These are phyloP conservation scores for Monilinia laxa DNA, from an alignment of 2,329 filamentous ascomycete species.

Conservation along the genomic window DNA sequence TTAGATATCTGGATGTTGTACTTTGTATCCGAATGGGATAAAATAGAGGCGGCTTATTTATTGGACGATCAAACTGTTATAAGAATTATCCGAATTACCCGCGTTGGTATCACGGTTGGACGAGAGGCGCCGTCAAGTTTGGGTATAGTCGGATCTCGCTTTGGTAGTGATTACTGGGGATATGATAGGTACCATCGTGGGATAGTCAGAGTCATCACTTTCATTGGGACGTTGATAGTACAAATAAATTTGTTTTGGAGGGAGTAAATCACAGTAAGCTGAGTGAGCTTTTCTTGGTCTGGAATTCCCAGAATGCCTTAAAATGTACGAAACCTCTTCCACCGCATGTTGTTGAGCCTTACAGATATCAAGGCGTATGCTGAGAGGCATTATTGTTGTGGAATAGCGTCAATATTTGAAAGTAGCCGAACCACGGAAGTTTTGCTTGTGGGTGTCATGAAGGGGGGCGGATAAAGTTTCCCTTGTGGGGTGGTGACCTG, in stretches of 20 bases:
- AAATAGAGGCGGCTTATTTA: no score
- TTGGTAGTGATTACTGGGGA: not conserved
- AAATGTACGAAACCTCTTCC: not conserved
- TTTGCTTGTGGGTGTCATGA: conserved; percentile 2
- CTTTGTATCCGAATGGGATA: not conserved
- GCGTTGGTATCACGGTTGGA: not conserved
- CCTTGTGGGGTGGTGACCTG: not conserved
- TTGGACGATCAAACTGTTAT: not conserved
- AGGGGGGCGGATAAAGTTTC: not conserved
- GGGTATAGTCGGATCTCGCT: not conserved
- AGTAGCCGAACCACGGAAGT: not conserved
- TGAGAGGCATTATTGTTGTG: not conserved
- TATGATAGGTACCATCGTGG: not conserved
- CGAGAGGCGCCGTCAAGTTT: not conserved
- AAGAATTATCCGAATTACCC: not conserved
- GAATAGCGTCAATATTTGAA: not conserved
- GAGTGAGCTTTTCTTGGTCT: no score
- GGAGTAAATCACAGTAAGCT: not conserved
- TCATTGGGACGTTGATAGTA: not conserved
- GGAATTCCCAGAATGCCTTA: not conserved
- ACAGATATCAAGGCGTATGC: not conserved
- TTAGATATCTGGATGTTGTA: not conserved
- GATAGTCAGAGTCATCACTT: not conserved
- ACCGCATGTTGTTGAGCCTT: not conserved
- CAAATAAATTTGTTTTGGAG: not conserved